Conservation (phyloP, 176 grass and related monocot genomes). For the Triticum urartu region DNA sequence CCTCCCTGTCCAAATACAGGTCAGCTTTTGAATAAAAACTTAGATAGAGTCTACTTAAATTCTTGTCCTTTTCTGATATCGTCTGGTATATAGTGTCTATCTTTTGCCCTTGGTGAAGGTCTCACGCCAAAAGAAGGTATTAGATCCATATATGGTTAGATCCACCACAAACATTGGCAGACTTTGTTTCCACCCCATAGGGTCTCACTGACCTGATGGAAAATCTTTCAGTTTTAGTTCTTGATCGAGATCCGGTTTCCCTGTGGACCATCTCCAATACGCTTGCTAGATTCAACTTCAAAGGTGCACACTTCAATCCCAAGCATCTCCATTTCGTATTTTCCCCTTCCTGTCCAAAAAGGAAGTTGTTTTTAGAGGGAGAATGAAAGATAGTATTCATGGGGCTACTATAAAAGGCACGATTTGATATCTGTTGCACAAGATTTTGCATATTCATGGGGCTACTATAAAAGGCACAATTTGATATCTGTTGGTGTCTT, state of each 20-base stretch:
- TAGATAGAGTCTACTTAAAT: not conserved
- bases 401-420: too few relatives aligned
- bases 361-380: too few relatives aligned
- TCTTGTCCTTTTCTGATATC: conserved; percentile 29
- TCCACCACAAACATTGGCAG: not conserved
- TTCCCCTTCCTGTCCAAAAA: not conserved
- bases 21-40: conserved; percentile 5
- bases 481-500: too few relatives aligned
- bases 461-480: too few relatives aligned
- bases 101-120: not conserved
- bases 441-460: too few relatives aligned
- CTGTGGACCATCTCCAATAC: not conserved
- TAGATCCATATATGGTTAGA: not conserved
- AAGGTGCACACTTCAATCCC: conserved; percentile 14
- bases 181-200: not conserved
- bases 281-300: conserved; percentile 8
- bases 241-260: conserved; percentile 6
- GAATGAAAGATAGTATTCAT: too few relatives aligned
- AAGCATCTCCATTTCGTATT: conserved; percentile 9
- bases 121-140: not conserved
- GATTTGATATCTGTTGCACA: too few relatives aligned
- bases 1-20: not conserved
- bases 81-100: conserved; percentile 8
- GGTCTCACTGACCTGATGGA: conserved; percentile 2
- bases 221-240: conserved; percentile 23